Evolutionary conservation across 176 grass and related monocot genomes (phyloP), one percentile per base, ranked within the genome.

Genomic region (Pontederia paniculata): DNA sequence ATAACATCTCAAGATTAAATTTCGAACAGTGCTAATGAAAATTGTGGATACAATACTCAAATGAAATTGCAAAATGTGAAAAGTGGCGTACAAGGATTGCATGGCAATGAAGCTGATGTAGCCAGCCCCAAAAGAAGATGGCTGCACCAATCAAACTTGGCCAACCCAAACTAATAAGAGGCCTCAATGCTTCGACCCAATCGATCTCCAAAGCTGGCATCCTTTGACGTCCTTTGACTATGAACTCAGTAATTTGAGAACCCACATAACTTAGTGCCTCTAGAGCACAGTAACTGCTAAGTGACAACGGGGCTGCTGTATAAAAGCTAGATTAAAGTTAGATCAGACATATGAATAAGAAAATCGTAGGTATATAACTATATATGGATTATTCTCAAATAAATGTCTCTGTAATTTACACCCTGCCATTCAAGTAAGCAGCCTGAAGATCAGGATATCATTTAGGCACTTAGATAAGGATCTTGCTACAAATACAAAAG

Each of bases 41-140:
- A 15, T n/a, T 5, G n/a, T 15, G 14, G 15, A 20, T 37, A 12
- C 2, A 7, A 16, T 5, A 31, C 43, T 16, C 14, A 68, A 17
- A 11, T 11, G 58, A 70, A 58, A 14, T 14, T 31, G 8, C 12
- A 57, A 43, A 52, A 44, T 55, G 17, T 58, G 52, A 78, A 74
- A 60, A 12, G 17, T 1, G 67, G 73, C 93, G 49, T 82, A 91
- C 86, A 75, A 91, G 77, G 77, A 98, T 98, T 70, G 74, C 58
- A 77, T 98, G 93, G 46, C 86, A 98, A 45, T 44, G 58, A 15
- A 59, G 77, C n/a, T n/a, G n/a, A n/a, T 98, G 93, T 23, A 91
- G 74, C 25, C 74, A 98, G 12, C 93, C 86, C 93, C 83, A 91
- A 63, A 74, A 62, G 62, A 88, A 98, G 73, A 98, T 72, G 37